Evolutionary conservation across 2,329 filamentous ascomycete species (phyloP), one percentile per base, ranked within the genome.

Genomic region (Alternaria sp.): DNA sequence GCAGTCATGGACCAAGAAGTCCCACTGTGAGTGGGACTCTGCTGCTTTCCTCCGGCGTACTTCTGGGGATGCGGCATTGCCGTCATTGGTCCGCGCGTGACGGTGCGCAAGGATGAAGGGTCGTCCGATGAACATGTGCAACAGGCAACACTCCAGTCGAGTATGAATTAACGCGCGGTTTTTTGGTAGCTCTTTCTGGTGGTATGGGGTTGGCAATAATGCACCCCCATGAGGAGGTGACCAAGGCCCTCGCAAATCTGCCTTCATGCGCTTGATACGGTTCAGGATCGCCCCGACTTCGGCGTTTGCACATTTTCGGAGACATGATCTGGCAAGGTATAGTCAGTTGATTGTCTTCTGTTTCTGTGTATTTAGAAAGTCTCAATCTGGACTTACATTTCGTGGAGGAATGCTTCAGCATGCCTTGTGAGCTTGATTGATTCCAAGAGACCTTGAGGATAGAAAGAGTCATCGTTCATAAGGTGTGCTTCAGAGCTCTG

Each of bases 101-200:
- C 52, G 62, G 46, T 63, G 62, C 28, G 62, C 53, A 16, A 64
- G 49, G 20, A 66, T 60, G 38, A 66, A 64, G 9, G 62, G 59
- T 44, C 64, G 47, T 9, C 64, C 64, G 11, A 64, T 57, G 32
- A 66, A 66, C 36, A 66, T 66, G 41, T 63, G 58, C 24, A 64
- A 36, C 2, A 64, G 47, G 38, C 52, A 62, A 47, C 57, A 64
- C 51, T 62, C 58, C 12, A 66, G 43, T 8, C 55, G 57, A 11
- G 52, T 51, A 18, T 64, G 54, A 5, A 58, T 32, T 18, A 30
- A 36, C 18, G 39, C 52, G n/a, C 61, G 63, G 2, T 56, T 39
- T 26, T 39, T 44, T 7, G 42, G 47, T 22, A n/a, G 41, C 11
- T 55, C 28, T 32, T 16, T 9, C 34, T 54, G 32, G 36, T 41